These are phyloP conservation scores for Taxillus chinensis DNA, from an alignment of 164 flowering plant species.

Conservation along the genomic window DNA sequence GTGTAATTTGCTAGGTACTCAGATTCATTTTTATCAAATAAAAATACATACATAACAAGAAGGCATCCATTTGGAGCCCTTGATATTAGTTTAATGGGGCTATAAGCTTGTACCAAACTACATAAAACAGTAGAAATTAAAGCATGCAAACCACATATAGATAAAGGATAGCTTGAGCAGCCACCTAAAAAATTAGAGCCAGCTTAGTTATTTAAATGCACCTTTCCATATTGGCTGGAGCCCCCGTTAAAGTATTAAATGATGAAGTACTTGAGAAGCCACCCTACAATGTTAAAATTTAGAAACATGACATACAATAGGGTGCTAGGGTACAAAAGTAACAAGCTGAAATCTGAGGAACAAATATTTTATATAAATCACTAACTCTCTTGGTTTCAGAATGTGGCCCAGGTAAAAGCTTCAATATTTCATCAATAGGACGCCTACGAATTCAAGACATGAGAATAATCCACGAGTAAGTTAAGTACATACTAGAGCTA, in stretches of 20 bases:
- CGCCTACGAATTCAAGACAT: constrained; percentile 49
- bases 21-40: too few relatives aligned
- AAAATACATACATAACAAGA: too few relatives aligned
- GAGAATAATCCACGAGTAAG: neutral
- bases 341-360: neutral
- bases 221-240: constrained; percentile 39
- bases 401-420: constrained; percentile 91
- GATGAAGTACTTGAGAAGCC: constrained; percentile 56
- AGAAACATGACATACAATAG: neutral
- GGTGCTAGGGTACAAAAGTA: neutral
- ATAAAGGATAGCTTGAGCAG: too few relatives aligned
- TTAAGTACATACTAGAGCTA: neutral
- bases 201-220: constrained; percentile 13
- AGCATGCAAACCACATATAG: too few relatives aligned
- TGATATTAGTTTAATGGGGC: too few relatives aligned
- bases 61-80: too few relatives aligned
- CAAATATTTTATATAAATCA: neutral
- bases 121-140: too few relatives aligned
- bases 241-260: constrained; percentile 37
- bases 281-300: constrained; percentile 33
- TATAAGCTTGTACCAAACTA: too few relatives aligned
- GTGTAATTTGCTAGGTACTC: too few relatives aligned
- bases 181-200: too few relatives aligned
- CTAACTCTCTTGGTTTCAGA: constrained; percentile 75
- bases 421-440: constrained; percentile 83